Evolutionary conservation across 2,329 filamentous ascomycete genomes (phyloP).

Genomic region (Aspergillus glaucus): DNA sequence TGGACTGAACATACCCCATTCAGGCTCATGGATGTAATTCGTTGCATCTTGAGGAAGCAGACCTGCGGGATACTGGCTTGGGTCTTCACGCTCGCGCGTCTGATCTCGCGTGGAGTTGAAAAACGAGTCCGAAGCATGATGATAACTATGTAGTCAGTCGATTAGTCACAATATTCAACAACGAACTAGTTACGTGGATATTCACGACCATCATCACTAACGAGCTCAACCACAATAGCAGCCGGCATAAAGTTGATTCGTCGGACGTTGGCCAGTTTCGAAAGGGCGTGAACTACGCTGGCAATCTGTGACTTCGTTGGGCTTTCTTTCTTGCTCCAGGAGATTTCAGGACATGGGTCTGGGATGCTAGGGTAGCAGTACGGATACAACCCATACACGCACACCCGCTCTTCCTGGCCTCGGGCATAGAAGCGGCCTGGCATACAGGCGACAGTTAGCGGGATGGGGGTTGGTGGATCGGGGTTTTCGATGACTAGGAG

Average conservation of each 20-base stretch:
- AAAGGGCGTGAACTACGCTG: neutral
- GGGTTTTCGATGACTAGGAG: neutral
- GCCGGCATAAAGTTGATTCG: neutral
- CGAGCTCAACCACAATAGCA: neutral
- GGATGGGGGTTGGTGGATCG: neutral
- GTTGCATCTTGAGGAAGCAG: neutral
- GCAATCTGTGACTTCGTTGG: neutral
- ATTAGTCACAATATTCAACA: neutral
- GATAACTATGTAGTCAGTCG: neutral
- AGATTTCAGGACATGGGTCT: neutral
- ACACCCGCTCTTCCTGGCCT: neutral
- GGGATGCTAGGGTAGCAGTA: neutral
- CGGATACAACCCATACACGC: neutral
- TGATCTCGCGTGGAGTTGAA: neutral
- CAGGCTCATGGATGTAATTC: neutral
- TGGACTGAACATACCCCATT: neutral
- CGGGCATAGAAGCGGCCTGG: neutral
- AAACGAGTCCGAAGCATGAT: neutral
- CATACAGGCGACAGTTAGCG: neutral
- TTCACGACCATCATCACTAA: neutral
- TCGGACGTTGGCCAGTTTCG: neutral
- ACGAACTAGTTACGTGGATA: neutral
- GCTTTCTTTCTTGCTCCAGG: neutral
- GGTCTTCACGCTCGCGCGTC: neutral
- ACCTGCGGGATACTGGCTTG: neutral